Percentiles rank a stretch among this genome's conserved stretches.
Evolutionary conservation across 2,329 filamentous ascomycete species (phyloP).

Genomic region (Talaromyces rugulosus): DNA sequence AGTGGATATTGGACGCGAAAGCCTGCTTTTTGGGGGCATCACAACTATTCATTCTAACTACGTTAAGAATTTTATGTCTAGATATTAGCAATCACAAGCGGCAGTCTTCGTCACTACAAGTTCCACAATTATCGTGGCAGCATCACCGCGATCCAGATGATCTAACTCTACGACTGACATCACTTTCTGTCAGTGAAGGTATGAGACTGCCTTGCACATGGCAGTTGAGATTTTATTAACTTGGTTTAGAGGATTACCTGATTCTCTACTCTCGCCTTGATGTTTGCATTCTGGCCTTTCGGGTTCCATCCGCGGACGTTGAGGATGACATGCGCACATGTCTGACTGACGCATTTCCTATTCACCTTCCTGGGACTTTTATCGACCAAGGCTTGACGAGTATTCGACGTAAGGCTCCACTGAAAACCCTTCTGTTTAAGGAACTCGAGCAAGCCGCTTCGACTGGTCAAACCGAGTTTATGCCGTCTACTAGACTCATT

Average conservation of each 20-base stretch:
- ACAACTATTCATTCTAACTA: constrained; percentile 52
- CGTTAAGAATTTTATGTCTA: constrained; percentile 46
- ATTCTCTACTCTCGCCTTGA: constrained; percentile 39
- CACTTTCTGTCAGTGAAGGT: constrained; percentile 31
- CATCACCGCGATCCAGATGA: constrained; percentile 55
- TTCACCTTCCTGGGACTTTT: constrained; percentile 24
- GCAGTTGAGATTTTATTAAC: constrained; percentile 1
- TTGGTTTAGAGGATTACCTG: constrained; percentile 30
- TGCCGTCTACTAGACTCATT: constrained; percentile 23
- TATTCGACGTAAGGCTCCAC: constrained; percentile 13
- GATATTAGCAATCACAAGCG: constrained; percentile 29
- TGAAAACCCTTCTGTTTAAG: constrained; percentile 31
- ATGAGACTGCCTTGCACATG: constrained; percentile 13
- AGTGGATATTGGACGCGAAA: constrained; percentile 55
- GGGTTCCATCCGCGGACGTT: constrained; percentile 23
- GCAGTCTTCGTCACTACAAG: constrained; percentile 25
- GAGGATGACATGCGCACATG: constrained; percentile 19
- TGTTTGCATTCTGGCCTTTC: constrained; percentile 28
- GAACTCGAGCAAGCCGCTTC: constrained; percentile 24
- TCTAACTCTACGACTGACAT: constrained; percentile 42
- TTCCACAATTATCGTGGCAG: constrained; percentile 44
- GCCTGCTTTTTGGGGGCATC: constrained; percentile 38
- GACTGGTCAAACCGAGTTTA: constrained; percentile 16
- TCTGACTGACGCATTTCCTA: constrained; percentile 30
- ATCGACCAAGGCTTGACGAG: constrained; percentile 10